Conservation (phyloP, 495 filamentous ascomycete genomes). For the Mytilinidion resinicola region DNA sequence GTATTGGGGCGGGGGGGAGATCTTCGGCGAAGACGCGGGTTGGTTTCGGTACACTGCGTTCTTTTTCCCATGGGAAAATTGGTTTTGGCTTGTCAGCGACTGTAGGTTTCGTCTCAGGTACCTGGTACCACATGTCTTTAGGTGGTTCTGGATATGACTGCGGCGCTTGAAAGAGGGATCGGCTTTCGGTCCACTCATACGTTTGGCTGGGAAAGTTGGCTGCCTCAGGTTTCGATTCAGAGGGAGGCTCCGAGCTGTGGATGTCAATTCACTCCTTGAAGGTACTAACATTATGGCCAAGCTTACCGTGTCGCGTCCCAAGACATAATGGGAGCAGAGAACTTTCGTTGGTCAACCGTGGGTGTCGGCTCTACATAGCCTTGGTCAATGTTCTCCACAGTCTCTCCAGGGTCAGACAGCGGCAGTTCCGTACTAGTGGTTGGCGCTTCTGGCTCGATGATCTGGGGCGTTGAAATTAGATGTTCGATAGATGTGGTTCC, state of each 20-base stretch:
- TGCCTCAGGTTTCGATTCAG: conserved; percentile 70
- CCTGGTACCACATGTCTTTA: conserved; percentile 75
- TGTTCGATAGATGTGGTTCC: conserved; percentile 26
- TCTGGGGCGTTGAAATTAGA: conserved; percentile 5
- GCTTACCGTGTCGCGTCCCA: conserved; percentile 63
- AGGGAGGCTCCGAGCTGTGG: conserved; percentile 66
- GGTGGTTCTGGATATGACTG: conserved; percentile 72
- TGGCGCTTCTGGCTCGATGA: conserved; percentile 18
- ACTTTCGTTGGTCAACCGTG: conserved; percentile 42
- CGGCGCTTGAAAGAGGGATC: conserved; percentile 66
- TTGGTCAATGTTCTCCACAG: conserved; percentile 36
- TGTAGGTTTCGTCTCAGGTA: conserved; percentile 54
- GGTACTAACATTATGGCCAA: background rate
- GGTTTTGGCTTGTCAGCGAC: conserved; percentile 51
- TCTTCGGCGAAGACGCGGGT: conserved; percentile 69
- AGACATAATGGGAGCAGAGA: conserved; percentile 47
- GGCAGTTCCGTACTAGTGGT: conserved; percentile 33
- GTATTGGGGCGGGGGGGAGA: conserved; percentile 28
- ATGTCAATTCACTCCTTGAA: conserved; percentile 15
- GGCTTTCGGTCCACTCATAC: conserved; percentile 71
- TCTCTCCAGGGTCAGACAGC: conserved; percentile 33
- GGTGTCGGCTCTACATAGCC: conserved; percentile 37
- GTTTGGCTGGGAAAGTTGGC: conserved; percentile 62
- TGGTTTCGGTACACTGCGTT: conserved; percentile 48
- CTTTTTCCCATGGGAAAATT: conserved; percentile 81